These are phyloP conservation scores for Hanseniaspora vineae DNA, from an alignment of 805 yeast species.

Conservation along the genomic window DNA sequence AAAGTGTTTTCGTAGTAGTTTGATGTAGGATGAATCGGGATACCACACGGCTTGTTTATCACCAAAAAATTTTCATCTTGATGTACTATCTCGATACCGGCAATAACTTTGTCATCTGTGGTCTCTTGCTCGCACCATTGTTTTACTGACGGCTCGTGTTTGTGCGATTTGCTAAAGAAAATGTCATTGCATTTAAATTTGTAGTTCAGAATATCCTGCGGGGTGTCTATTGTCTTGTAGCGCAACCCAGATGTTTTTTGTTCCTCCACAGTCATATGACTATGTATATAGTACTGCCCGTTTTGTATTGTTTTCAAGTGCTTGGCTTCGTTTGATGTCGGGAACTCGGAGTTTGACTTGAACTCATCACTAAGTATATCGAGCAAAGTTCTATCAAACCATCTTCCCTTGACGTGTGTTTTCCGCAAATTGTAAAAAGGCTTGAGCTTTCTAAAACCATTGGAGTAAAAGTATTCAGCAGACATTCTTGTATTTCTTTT, in stretches of 20 bases:
- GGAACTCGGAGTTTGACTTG: slow-evolving; percentile 10
- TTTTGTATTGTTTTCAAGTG: slow-evolving; percentile 10
- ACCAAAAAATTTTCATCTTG: slow-evolving; percentile 69
- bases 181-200: slow-evolving; percentile 15
- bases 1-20: slow-evolving; percentile 59
- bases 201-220: slow-evolving; percentile 1
- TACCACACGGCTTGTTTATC: slow-evolving; percentile 84
- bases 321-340: slow-evolving; percentile 6
- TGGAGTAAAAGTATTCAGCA: slow-evolving; percentile 11
- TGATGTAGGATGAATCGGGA: slow-evolving; percentile 95
- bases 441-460: slow-evolving; percentile 28
- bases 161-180: slow-evolving; percentile 33
- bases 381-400: slow-evolving; percentile 27
- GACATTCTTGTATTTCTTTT: too few species aligned
- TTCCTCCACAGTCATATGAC: slow-evolving; percentile 8
- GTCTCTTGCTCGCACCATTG: slow-evolving; percentile 15
- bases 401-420: slow-evolving; percentile 32
- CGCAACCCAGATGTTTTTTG: slow-evolving; percentile 10
- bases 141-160: slow-evolving; percentile 83
- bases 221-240: slow-evolving; percentile 6
- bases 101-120: slow-evolving; percentile 9
- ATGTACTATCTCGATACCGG: slow-evolving; percentile 48
- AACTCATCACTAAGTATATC: slow-evolving; percentile 31
- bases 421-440: slow-evolving; percentile 29
- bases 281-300: slow-evolving; percentile 12